A percentile compares a stretch with the other conserved stretches of the same genome.
These are phyloP conservation scores for Gloeopeniophorella convolvens DNA, from an alignment of 768 basidiomycete genomes.

Conservation along the genomic window DNA sequence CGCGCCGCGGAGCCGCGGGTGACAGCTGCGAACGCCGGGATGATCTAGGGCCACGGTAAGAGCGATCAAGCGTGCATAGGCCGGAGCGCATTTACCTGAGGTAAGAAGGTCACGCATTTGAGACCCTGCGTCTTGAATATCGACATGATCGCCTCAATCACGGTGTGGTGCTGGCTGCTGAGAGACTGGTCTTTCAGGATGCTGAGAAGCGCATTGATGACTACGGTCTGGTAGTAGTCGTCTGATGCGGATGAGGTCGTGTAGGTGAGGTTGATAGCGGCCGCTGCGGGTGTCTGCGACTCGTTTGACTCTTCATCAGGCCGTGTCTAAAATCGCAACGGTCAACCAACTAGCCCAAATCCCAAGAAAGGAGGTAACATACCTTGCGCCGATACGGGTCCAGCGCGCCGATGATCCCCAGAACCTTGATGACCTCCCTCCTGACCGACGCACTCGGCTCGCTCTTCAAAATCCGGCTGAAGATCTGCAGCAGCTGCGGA, in stretches of 20 bases:
- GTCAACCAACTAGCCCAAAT: neutral
- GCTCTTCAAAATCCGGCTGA: constrained; percentile 79
- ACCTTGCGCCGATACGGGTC: constrained; percentile 96
- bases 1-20: constrained; percentile 76
- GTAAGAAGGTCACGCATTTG: constrained; percentile 91
- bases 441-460: constrained; percentile 67
- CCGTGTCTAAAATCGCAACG: constrained; percentile 35
- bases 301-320: constrained; percentile 54
- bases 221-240: constrained; percentile 96
- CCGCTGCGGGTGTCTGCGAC: constrained; percentile 47
- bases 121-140: constrained; percentile 98
- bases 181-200: constrained; percentile 88
- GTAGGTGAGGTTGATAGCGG: constrained; percentile 63
- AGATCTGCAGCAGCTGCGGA: constrained; percentile 80
- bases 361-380: constrained; percentile 14
- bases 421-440: constrained; percentile 88
- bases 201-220: constrained; percentile 79
- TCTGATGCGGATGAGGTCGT: constrained; percentile 66
- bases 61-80: neutral
- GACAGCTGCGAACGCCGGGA: constrained; percentile 90
- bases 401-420: constrained; percentile 92
- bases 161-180: constrained; percentile 81
- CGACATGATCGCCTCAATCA: constrained; percentile 96
- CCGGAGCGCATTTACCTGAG: constrained; percentile 53
- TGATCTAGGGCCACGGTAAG: constrained; percentile 48